Evolutionary conservation across 176 grass and related monocot species (phyloP).

Genomic region (Eragrostis curvula): DNA sequence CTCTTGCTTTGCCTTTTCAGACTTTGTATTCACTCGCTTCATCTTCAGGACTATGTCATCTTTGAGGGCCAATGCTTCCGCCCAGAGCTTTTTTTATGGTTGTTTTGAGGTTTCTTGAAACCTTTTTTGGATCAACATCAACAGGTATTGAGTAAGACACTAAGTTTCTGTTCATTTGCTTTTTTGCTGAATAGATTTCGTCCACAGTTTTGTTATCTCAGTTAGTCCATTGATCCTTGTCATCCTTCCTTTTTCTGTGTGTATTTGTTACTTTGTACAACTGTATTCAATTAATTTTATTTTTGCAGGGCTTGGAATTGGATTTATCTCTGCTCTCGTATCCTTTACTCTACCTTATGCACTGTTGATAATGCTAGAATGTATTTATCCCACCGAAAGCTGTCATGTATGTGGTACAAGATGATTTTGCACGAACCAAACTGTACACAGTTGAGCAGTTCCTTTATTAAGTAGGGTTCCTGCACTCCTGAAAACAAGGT

Average conservation of each 20-base stretch:
- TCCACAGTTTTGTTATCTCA: not conserved
- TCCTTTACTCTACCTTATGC: slow-evolving; percentile 39
- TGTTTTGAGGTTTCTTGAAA: not conserved
- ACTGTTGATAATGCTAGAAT: not conserved
- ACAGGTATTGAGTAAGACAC: not conserved
- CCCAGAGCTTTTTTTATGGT: not conserved
- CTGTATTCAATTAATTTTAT: slow-evolving; percentile 3
- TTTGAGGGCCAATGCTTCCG: not conserved
- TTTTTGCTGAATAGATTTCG: slow-evolving; percentile 8
- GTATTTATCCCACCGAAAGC: not conserved
- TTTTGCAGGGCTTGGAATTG: slow-evolving; percentile 56
- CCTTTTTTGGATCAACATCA: not conserved
- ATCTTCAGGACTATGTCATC: not conserved
- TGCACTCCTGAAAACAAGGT: too few species aligned
- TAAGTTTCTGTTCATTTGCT: slow-evolving; percentile 18
- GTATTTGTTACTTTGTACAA: not conserved
- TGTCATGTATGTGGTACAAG: not conserved
- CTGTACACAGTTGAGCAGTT: too few species aligned
- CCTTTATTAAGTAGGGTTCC: too few species aligned
- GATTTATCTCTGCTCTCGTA: slow-evolving; percentile 71
- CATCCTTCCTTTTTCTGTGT: not conserved
- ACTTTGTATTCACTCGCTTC: slow-evolving; percentile 22
- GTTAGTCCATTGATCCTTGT: not conserved
- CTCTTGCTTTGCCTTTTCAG: not conserved
- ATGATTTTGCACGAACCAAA: not conserved